phyloP scores from a whole-genome alignment of 768 basidiomycete species.

The Tricholomella constricta region DNA sequence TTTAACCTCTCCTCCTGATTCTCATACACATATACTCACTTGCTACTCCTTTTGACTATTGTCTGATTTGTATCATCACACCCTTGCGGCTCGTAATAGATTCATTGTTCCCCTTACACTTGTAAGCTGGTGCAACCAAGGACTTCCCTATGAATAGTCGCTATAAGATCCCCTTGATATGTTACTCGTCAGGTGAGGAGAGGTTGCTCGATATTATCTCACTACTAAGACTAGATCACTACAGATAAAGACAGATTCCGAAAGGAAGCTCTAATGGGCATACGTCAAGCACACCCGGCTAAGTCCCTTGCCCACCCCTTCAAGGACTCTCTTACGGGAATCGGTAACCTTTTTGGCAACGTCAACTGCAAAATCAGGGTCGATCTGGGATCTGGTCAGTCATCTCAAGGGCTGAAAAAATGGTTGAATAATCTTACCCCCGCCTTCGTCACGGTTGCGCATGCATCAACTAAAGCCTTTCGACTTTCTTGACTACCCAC shows the following conservation, averaged over 20 bases:
- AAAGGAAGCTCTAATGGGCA: constrained; percentile 9
- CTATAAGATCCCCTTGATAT: no score
- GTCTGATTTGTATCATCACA: background rate
- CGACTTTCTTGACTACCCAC: constrained; percentile 57
- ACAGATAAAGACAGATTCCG: background rate
- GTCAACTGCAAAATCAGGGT: constrained; percentile 61
- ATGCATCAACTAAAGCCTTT: constrained; percentile 52
- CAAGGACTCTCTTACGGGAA: constrained; percentile 68
- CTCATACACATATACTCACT: background rate
- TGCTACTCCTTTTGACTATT: background rate
- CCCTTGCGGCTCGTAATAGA: background rate
- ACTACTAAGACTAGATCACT: constrained; percentile 2
- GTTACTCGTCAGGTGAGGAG: background rate
- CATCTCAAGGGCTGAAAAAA: constrained; percentile 3
- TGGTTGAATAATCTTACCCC: constrained; percentile 28
- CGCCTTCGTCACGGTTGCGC: constrained; percentile 37
- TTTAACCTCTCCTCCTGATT: constrained; percentile 55
- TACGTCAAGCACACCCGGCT: constrained; percentile 23
- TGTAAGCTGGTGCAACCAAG: no score
- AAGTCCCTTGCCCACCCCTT: constrained; percentile 73
- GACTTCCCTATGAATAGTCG: no score
- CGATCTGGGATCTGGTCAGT: constrained; percentile 43
- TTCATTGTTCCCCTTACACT: background rate
- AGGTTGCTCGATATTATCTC: background rate
- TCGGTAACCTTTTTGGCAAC: constrained; percentile 69